Conservation (phyloP, 1,284 basidiomycete species). For the Cryptococcus sp. region DNA sequence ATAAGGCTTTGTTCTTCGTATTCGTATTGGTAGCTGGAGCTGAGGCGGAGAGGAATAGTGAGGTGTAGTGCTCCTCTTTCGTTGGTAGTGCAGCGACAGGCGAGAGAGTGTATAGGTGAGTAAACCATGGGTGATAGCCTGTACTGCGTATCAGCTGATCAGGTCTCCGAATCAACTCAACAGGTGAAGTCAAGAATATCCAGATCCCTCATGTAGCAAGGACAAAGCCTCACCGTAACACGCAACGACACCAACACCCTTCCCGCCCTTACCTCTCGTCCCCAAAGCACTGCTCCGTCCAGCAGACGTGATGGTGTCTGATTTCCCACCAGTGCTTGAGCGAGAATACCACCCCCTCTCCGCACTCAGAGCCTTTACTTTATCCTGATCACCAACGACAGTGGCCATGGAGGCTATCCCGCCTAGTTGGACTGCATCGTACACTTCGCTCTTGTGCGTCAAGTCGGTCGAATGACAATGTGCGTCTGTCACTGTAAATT, state of each 20-base stretch:
- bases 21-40: slow-evolving; percentile 4
- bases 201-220: neutral
- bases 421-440: slow-evolving; percentile 38
- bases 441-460: slow-evolving; percentile 20
- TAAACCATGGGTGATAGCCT: slow-evolving; percentile 58
- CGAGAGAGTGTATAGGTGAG: slow-evolving; percentile 51
- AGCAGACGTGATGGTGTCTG: neutral
- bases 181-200: neutral
- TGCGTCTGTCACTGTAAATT: slow-evolving; percentile 53
- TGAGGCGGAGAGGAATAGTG: slow-evolving; percentile 42
- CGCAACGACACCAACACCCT: slow-evolving; percentile 36
- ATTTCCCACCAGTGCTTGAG: neutral
- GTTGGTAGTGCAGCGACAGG: slow-evolving; percentile 13
- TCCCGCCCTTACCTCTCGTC: slow-evolving; percentile 7
- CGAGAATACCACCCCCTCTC: slow-evolving; percentile 5
- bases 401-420: slow-evolving; percentile 50
- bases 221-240: slow-evolving; percentile 48
- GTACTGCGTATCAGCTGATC: neutral
- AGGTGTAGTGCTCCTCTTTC: slow-evolving; percentile 51
- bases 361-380: slow-evolving; percentile 28
- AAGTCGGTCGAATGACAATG: slow-evolving; percentile 55
- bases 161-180: neutral
- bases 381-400: slow-evolving; percentile 40
- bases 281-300: neutral
- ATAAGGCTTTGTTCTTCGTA: slow-evolving; percentile 8